Evolutionary conservation across 2,329 filamentous ascomycete species (phyloP).

Genomic region (Nigrograna mackinnonii): DNA sequence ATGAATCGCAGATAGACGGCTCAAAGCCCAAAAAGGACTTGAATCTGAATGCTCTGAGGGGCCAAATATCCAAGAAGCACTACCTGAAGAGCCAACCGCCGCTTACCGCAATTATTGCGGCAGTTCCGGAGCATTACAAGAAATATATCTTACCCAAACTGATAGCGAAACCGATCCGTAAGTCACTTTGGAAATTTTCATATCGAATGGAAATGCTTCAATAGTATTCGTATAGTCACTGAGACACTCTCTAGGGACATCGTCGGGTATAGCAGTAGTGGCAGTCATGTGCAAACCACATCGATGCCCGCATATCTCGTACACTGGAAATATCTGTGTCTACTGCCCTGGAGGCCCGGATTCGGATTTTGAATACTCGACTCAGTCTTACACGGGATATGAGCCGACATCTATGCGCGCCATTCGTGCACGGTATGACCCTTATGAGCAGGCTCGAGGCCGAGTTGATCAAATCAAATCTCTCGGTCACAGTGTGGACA

Average conservation of each 20-base stretch:
- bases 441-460: constrained; percentile 94
- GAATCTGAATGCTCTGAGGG: constrained; percentile 87
- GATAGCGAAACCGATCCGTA: constrained; percentile 93
- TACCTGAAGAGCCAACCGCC: constrained; percentile 85
- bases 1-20: constrained; percentile 77
- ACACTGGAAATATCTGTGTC: constrained; percentile 98
- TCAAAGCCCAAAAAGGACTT: constrained; percentile 79
- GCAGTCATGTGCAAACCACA: constrained; percentile 99
- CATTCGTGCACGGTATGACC: constrained; percentile 94
- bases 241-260: constrained; percentile 68
- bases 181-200: constrained; percentile 27
- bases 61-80: constrained; percentile 91
- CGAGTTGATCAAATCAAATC: constrained; percentile 96
- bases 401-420: constrained; percentile 98
- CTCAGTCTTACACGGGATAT: constrained; percentile 97
- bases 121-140: constrained; percentile 99
- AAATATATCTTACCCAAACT: constrained; percentile 97
- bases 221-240: constrained; percentile 7
- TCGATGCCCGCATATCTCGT: constrained; percentile 95
- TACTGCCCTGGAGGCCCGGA: constrained; percentile 98
- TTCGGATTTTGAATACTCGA: constrained; percentile 98
- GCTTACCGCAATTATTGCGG: constrained; percentile 94
- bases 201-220: neutral
- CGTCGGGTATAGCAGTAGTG: constrained; percentile 95
- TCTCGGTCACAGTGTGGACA: constrained; percentile 94